Conservation (phyloP, 805 yeast species). For the Sungouiozyma ichnusensis region DNA sequence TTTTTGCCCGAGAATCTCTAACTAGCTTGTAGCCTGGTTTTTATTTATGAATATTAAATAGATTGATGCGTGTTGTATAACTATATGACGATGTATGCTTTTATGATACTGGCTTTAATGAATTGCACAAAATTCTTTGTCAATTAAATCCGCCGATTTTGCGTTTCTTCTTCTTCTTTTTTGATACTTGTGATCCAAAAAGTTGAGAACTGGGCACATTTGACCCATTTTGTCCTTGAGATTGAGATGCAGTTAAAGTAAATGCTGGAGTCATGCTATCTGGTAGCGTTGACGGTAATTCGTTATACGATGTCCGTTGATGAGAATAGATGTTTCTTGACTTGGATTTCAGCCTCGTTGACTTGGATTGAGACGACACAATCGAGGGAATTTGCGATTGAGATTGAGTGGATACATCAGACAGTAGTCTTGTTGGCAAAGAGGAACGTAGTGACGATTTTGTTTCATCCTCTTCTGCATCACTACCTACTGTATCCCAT, state of each 20-base stretch:
- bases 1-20: no score
- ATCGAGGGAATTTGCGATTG: constrained; percentile 25
- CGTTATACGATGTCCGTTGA: not conserved
- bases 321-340: not conserved
- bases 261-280: constrained; percentile 27
- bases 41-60: no score
- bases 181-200: constrained; percentile 7
- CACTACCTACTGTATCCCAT: constrained; percentile 16
- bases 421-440: not conserved
- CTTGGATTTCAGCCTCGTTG: not conserved
- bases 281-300: constrained; percentile 11
- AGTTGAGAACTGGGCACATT: constrained; percentile 2
- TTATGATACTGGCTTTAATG: not conserved
- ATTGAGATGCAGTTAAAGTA: constrained; percentile 16
- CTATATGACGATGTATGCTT: not conserved
- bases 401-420: constrained; percentile 4
- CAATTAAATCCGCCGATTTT: constrained; percentile 43
- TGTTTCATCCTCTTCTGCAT: constrained; percentile 5
- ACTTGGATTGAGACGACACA: constrained; percentile 19
- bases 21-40: no score
- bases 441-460: constrained; percentile 1
- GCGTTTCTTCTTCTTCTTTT: constrained; percentile 36
- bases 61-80: no score
- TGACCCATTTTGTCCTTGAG: constrained; percentile 11
- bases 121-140: no score